A percentile compares a stretch with the other conserved stretches of the same genome.
Conservation (phyloP, 176 grass and related monocot genomes). For the Triticum urartu region DNA sequence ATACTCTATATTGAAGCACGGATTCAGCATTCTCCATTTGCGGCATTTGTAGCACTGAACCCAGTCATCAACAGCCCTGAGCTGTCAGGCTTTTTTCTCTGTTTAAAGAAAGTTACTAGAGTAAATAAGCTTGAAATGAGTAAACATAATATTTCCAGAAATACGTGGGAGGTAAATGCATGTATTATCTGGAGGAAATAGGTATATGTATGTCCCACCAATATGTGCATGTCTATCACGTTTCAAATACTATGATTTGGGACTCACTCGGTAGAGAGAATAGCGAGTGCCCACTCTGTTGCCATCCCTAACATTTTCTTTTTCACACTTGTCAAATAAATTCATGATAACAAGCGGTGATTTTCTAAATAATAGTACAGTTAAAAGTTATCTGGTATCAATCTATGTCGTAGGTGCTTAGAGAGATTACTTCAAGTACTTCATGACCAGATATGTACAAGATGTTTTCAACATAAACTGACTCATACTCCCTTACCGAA, state of each 20-base stretch:
- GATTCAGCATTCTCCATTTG: constrained; percentile 71
- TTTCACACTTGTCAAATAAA: not conserved
- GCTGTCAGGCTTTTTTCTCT: constrained; percentile 45
- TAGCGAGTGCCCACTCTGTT: no score
- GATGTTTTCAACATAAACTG: not conserved
- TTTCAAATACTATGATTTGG: not conserved
- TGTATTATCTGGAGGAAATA: not conserved
- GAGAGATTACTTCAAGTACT: not conserved
- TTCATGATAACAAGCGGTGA: not conserved
- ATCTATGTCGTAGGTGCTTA: not conserved
- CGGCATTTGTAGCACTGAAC: constrained; percentile 73
- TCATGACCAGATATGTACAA: constrained; percentile 16
- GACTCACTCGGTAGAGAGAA: no score
- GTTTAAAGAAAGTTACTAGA: constrained; percentile 30
- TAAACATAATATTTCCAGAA: not conserved
- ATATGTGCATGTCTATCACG: not conserved
- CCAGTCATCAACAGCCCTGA: constrained; percentile 62
- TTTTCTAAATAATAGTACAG: not conserved
- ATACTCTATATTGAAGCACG: constrained; percentile 37
- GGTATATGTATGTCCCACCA: not conserved
- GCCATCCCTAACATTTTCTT: not conserved
- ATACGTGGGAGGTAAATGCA: not conserved
- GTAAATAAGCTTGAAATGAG: constrained; percentile 6
- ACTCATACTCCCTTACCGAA: constrained; percentile 48
- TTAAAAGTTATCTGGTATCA: not conserved